Conservation (phyloP, 2,329 filamentous ascomycete genomes). For the Talaromyces sp. region DNA sequence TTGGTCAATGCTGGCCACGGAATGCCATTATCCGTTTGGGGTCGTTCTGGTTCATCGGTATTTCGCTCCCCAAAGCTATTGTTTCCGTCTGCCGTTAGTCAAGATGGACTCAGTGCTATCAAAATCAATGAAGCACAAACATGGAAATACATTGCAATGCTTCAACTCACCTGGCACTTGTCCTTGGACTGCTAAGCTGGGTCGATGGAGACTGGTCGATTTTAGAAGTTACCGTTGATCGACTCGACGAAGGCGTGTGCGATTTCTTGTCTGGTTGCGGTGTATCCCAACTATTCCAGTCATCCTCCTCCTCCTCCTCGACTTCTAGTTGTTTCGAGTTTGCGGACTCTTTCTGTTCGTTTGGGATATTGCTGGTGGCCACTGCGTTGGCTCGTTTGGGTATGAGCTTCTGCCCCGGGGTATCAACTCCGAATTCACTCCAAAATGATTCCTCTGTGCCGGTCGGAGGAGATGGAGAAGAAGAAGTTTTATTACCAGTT, state of each 20-base stretch:
- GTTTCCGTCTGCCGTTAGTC: conserved; percentile 14
- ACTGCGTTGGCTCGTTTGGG: conserved; percentile 21
- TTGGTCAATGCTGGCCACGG: conserved; percentile 70
- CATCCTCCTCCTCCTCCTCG: conserved; percentile 46
- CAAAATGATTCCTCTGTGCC: conserved; percentile 48
- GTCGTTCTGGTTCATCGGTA: conserved; percentile 24
- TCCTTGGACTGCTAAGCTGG: conserved; percentile 49
- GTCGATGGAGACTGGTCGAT: conserved; percentile 44
- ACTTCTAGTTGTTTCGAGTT: conserved; percentile 42
- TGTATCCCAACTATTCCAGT: conserved; percentile 56
- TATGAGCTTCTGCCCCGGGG: conserved; percentile 41
- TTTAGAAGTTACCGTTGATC: conserved; percentile 51
- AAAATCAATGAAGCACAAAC: conserved; percentile 14
- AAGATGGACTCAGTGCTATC: conserved; percentile 24
- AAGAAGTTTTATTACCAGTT: conserved; percentile 41
- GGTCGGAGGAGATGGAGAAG: conserved; percentile 24
- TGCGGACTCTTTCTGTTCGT: conserved; percentile 36
- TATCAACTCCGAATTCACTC: conserved; percentile 51
- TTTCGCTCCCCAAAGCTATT: conserved; percentile 40
- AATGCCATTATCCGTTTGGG: conserved; percentile 40
- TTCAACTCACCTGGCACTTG: conserved; percentile 49
- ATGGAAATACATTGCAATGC: conserved; percentile 22
- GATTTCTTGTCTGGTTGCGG: conserved; percentile 37
- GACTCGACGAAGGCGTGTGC: conserved; percentile 45
- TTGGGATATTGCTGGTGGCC: conserved; percentile 27